phyloP scores from a whole-genome alignment of 441 rosid species.

The Brassica balearica region DNA sequence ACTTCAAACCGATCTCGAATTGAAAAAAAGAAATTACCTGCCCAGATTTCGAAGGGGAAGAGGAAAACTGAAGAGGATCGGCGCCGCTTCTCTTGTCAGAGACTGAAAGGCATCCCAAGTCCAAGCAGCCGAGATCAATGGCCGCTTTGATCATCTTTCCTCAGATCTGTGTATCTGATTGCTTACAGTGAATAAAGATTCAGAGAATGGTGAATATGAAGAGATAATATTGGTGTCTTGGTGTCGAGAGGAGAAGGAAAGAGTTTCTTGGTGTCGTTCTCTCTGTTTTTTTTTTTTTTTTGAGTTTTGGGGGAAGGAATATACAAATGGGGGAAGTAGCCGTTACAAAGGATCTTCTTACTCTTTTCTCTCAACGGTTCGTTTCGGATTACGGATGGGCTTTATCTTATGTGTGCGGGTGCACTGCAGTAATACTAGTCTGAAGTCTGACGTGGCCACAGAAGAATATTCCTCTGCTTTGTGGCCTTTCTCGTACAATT shows the following conservation, averaged over 20 bases:
- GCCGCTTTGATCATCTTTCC: constrained; percentile 39
- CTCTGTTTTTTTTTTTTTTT: background rate
- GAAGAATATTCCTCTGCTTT: background rate
- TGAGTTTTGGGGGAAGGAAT: background rate
- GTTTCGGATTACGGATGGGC: constrained; percentile 3
- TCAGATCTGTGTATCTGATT: background rate
- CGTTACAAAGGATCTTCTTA: constrained; percentile 51
- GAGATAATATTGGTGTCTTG: background rate
- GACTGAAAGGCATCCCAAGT: constrained; percentile 63
- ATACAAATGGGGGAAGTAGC: constrained; percentile 49
- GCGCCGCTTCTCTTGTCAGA: constrained; percentile 48
- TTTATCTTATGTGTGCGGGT: constrained; percentile 25
- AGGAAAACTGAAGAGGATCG: constrained; percentile 34
- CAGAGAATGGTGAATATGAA: background rate
- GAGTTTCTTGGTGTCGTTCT: background rate
- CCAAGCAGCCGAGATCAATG: constrained; percentile 86
- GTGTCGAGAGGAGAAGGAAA: constrained; percentile 3
- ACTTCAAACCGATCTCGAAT: constrained; percentile 1
- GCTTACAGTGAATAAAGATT: constrained; percentile 16
- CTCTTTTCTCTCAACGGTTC: constrained; percentile 35
- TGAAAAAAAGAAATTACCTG: constrained; percentile 47
- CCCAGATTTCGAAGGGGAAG: constrained; percentile 54
- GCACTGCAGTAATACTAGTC: background rate
- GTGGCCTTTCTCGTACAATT: background rate
- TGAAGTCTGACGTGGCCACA: background rate